These are phyloP conservation scores for Diaporthe destruens DNA, from an alignment of 2,329 filamentous ascomycete species.

Conservation along the genomic window DNA sequence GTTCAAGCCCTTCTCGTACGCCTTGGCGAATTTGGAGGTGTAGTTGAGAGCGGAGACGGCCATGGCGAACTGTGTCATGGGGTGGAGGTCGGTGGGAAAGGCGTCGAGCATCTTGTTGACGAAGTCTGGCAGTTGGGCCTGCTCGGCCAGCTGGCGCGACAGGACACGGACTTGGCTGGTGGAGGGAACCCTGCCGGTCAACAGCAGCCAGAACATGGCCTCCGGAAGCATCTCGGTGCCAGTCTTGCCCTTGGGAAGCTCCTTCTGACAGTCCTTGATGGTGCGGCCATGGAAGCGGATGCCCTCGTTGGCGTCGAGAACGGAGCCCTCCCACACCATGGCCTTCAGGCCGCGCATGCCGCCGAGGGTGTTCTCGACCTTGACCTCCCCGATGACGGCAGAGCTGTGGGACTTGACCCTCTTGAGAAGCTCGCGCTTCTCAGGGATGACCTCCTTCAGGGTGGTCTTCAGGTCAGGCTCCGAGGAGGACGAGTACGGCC, in stretches of 20 bases:
- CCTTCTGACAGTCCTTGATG: conserved; percentile 96
- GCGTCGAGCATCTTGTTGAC: conserved; percentile 89
- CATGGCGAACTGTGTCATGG: conserved; percentile 98
- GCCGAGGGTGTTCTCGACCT: conserved; percentile 92
- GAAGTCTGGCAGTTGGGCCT: conserved; percentile 85
- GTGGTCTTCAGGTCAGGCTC: conserved; percentile 93
- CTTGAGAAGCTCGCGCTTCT: conserved; percentile 92
- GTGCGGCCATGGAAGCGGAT: conserved; percentile 98
- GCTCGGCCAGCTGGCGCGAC: conserved; percentile 87
- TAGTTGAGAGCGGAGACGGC: conserved; percentile 97
- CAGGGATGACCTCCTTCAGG: conserved; percentile 86
- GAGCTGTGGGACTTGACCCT: conserved; percentile 88
- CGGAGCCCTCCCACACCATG: conserved; percentile 99
- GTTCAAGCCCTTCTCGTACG: conserved; percentile 89
- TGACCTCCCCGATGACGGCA: conserved; percentile 91
- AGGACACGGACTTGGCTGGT: conserved; percentile 84
- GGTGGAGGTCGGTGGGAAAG: conserved; percentile 91
- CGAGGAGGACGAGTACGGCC: conserved; percentile 78
- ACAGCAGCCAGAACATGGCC: conserved; percentile 98
- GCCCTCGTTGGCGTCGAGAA: conserved; percentile 95
- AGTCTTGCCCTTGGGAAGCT: conserved; percentile 90
- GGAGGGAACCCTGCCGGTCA: conserved; percentile 92
- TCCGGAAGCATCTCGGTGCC: conserved; percentile 98
- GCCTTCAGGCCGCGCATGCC: conserved; percentile 98
- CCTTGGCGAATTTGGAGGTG: conserved; percentile 92